Conservation (phyloP, 768 basidiomycete genomes). For the Rhodotorula kratochvilovae region DNA sequence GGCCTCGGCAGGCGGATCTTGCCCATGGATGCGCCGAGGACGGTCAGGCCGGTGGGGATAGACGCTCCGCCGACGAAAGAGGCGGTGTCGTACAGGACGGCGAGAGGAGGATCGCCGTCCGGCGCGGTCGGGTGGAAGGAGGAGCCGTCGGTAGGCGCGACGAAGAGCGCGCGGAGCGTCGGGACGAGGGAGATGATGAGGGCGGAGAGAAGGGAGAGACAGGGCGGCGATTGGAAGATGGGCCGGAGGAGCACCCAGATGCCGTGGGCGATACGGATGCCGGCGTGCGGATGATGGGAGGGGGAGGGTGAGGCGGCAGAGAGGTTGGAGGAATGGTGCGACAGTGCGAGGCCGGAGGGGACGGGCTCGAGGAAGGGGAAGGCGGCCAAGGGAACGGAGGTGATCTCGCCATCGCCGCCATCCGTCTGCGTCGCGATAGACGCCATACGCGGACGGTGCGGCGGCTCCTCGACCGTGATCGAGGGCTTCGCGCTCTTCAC, state of each 20-base stretch:
- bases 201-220: constrained; percentile 56
- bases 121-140: constrained; percentile 55
- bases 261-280: background rate
- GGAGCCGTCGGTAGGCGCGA: constrained; percentile 49
- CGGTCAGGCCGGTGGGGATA: constrained; percentile 62
- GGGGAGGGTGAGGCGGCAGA: background rate
- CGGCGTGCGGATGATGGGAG: background rate
- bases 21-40: constrained; percentile 62
- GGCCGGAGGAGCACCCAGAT: constrained; percentile 47
- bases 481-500: too few relatives aligned
- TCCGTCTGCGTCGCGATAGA: background rate
- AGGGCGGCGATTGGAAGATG: constrained; percentile 52
- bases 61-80: constrained; percentile 62
- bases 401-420: background rate
- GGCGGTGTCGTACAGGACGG: constrained; percentile 57
- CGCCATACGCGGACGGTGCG: background rate
- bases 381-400: background rate
- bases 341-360: background rate
- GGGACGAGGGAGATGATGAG: constrained; percentile 60
- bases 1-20: constrained; percentile 55
- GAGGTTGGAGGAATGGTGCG: constrained; percentile 1
- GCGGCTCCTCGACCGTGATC: background rate
- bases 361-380: constrained; percentile 7
- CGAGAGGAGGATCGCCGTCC: constrained; percentile 64
- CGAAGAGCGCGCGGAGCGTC: constrained; percentile 61